These are phyloP conservation scores for Macrolepiota fuliginosa DNA, from an alignment of 768 basidiomycete genomes.

Conservation along the genomic window DNA sequence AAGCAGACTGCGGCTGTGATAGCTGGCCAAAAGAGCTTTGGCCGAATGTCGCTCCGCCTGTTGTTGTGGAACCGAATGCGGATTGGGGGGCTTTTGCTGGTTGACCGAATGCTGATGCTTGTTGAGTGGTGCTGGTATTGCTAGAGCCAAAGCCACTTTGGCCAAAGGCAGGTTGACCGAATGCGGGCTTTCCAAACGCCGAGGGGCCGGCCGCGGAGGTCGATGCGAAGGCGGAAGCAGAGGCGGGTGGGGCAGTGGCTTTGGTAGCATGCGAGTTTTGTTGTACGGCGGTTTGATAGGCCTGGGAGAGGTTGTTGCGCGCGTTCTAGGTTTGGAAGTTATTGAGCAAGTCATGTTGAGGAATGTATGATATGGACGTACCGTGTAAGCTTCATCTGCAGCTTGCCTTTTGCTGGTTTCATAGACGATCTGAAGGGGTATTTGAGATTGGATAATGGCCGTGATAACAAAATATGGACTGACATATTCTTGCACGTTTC, in stretches of 20 bases:
- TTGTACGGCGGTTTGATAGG: constrained; percentile 36
- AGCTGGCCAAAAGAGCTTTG: constrained; percentile 26
- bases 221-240: constrained; percentile 8
- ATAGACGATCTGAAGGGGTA: constrained; percentile 44
- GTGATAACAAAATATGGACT: constrained; percentile 23
- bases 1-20: constrained; percentile 32
- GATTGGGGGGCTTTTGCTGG: constrained; percentile 26
- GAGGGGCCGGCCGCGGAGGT: background rate
- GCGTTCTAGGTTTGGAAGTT: constrained; percentile 34
- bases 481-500: constrained; percentile 68
- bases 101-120: constrained; percentile 34
- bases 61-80: constrained; percentile 24
- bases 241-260: background rate
- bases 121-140: background rate
- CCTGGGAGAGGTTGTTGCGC: constrained; percentile 43
- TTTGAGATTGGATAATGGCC: background rate
- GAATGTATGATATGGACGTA: constrained; percentile 19
- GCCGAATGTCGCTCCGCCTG: constrained; percentile 29
- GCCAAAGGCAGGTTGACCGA: constrained; percentile 25
- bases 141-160: constrained; percentile 16
- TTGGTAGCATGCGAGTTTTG: constrained; percentile 12
- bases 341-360: background rate
- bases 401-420: constrained; percentile 54
- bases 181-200: constrained; percentile 15
- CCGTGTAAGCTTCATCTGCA: constrained; percentile 47